Evolutionary conservation across 805 yeast genomes (phyloP).

Genomic region (Schwanniomyces vanrijiae): DNA sequence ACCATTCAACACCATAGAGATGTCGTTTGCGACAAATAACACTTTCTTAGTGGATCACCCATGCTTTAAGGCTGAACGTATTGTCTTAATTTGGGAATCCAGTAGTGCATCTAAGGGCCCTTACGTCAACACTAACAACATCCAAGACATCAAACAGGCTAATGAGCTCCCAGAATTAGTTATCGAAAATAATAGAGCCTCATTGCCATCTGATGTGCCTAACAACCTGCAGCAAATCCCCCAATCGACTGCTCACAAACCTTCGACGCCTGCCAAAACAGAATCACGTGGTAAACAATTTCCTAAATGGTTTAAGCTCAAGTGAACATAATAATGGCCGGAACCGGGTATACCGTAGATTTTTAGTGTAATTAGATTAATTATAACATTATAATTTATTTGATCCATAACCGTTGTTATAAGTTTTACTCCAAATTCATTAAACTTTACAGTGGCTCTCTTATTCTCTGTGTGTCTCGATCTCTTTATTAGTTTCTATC

Average conservation of each 20-base stretch:
- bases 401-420: no score
- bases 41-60: slow-evolving; percentile 23
- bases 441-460: no score
- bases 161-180: slow-evolving; percentile 35
- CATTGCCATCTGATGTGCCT: slow-evolving; percentile 27
- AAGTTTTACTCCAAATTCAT: no score
- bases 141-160: slow-evolving; percentile 18
- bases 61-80: slow-evolving; percentile 29
- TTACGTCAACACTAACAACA: slow-evolving; percentile 15
- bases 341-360: background rate
- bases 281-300: slow-evolving; percentile 5
- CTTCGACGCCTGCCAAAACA: background rate
- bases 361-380: background rate
- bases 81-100: slow-evolving; percentile 38
- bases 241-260: background rate
- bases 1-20: slow-evolving; percentile 30
- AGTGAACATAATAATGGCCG: background rate
- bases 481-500: background rate
- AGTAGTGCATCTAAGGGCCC: slow-evolving; percentile 20
- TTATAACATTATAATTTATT: background rate
- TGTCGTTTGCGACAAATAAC: slow-evolving; percentile 29
- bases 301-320: slow-evolving; percentile 28
- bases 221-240: background rate
- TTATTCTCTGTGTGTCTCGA: no score
- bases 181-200: slow-evolving; percentile 31